Percentiles rank a stretch among this genome's conserved stretches.
These are phyloP conservation scores for Metahyphopichia silvanorum DNA, from an alignment of 805 yeast species.

Conservation along the genomic window DNA sequence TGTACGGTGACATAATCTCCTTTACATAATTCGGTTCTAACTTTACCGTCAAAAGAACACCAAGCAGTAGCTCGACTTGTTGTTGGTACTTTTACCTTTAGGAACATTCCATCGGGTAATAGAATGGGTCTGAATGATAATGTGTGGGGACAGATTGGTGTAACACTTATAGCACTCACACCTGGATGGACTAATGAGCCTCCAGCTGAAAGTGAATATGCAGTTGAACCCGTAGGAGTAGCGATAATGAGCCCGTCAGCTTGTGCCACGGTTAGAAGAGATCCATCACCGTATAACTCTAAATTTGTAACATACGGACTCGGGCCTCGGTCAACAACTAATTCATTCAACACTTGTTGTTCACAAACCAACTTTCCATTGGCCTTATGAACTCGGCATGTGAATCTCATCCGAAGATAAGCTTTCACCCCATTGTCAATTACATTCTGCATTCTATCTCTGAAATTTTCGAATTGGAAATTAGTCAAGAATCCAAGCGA, in stretches of 20 bases:
- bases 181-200: conserved; percentile 94
- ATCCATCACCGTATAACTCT: conserved; percentile 85
- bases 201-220: conserved; percentile 92
- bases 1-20: conserved; percentile 85
- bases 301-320: conserved; percentile 88
- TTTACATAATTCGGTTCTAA: conserved; percentile 70
- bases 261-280: conserved; percentile 81
- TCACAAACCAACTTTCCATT: conserved; percentile 55
- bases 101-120: conserved; percentile 87
- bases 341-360: conserved; percentile 82
- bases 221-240: conserved; percentile 96
- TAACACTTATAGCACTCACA: conserved; percentile 85
- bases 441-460: conserved; percentile 53
- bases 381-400: conserved; percentile 63
- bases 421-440: conserved; percentile 66
- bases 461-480: conserved; percentile 73
- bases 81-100: conserved; percentile 76
- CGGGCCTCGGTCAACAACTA: conserved; percentile 92
- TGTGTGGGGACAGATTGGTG: conserved; percentile 97
- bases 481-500: conserved; percentile 57
- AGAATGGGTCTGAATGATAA: conserved; percentile 88
- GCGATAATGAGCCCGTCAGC: conserved; percentile 93
- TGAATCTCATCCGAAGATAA: conserved; percentile 84
- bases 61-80: conserved; percentile 87
- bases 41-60: conserved; percentile 95